A percentile compares a stretch with the other conserved stretches of the same genome.
These are phyloP conservation scores for Colletotrichum incanum DNA, from an alignment of 2,329 filamentous ascomycete species.

Conservation along the genomic window DNA sequence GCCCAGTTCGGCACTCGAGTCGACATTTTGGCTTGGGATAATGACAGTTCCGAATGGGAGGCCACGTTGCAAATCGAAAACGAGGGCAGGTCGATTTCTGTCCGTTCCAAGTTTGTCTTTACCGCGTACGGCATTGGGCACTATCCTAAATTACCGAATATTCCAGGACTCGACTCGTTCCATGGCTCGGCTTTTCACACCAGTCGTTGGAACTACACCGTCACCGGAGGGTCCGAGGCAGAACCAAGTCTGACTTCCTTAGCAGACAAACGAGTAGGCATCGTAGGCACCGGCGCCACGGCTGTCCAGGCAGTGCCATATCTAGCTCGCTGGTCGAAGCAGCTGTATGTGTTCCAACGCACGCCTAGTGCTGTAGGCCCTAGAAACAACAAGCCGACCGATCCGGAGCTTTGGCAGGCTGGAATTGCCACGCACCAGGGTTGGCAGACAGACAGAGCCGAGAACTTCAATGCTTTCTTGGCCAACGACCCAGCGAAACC, in stretches of 20 bases:
- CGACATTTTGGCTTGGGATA: slow-evolving; percentile 62
- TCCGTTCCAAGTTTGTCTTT: slow-evolving; percentile 54
- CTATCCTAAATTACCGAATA: slow-evolving; percentile 60
- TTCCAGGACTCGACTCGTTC: slow-evolving; percentile 57
- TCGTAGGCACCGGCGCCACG: slow-evolving; percentile 67
- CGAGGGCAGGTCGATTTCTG: slow-evolving; percentile 44
- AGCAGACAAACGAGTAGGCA: slow-evolving; percentile 60
- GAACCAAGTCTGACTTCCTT: slow-evolving; percentile 61
- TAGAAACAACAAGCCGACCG: slow-evolving; percentile 58
- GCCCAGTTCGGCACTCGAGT: slow-evolving; percentile 60
- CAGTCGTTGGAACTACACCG: slow-evolving; percentile 60
- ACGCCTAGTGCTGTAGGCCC: slow-evolving; percentile 62
- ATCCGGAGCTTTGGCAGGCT: slow-evolving; percentile 57
- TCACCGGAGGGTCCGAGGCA: slow-evolving; percentile 58
- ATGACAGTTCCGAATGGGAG: slow-evolving; percentile 48
- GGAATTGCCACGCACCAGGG: slow-evolving; percentile 56
- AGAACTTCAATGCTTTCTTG: slow-evolving; percentile 57
- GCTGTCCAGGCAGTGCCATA: slow-evolving; percentile 61
- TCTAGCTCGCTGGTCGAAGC: slow-evolving; percentile 59
- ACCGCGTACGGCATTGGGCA: slow-evolving; percentile 56
- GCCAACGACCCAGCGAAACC: slow-evolving; percentile 52
- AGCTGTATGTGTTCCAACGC: slow-evolving; percentile 69
- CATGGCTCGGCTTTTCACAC: slow-evolving; percentile 62
- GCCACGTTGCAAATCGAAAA: slow-evolving; percentile 44
- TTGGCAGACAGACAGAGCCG: slow-evolving; percentile 64